These are phyloP conservation scores for Aristolochia contorta DNA, from an alignment of 164 flowering plant genomes.

Conservation along the genomic window DNA sequence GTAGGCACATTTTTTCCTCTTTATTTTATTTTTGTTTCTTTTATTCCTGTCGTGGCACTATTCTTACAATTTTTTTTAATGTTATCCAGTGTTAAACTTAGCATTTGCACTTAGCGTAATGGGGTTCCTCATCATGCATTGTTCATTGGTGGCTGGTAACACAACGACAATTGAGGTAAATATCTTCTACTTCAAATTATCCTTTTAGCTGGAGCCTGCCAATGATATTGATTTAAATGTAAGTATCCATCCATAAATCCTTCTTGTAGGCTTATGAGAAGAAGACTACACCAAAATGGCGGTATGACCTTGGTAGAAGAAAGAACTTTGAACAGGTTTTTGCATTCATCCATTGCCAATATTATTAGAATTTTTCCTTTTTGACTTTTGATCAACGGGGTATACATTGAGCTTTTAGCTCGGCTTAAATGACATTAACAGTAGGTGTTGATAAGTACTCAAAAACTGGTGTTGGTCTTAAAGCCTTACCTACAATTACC, in stretches of 20 bases:
- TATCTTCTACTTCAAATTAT: neutral
- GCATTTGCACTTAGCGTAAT: conserved; percentile 92
- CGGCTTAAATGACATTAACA: too few species aligned
- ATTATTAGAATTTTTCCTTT: too few species aligned
- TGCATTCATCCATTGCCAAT: neutral
- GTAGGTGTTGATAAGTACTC: too few species aligned
- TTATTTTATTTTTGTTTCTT: neutral
- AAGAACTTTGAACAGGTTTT: conserved; percentile 73
- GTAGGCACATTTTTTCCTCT: conserved; percentile 22
- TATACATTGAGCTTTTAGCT: too few species aligned
- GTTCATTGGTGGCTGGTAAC: conserved; percentile 73
- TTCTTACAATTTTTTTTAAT: conserved; percentile 1
- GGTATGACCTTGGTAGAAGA: conserved; percentile 66
- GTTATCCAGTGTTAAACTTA: conserved; percentile 64
- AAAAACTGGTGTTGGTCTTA: too few species aligned
- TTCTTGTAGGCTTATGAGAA: conserved; percentile 85
- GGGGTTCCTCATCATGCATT: conserved; percentile 96
- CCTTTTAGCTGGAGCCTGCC: neutral
- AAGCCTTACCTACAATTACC: too few species aligned
- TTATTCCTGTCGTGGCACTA: neutral
- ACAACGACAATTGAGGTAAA: conserved; percentile 98
- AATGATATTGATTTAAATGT: neutral
- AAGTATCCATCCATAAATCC: neutral
- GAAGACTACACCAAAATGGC: conserved; percentile 80
- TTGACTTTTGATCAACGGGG: too few species aligned